phyloP scores from a whole-genome alignment of 2,329 filamentous ascomycete species.

The Basipetospora chlamydospora region DNA sequence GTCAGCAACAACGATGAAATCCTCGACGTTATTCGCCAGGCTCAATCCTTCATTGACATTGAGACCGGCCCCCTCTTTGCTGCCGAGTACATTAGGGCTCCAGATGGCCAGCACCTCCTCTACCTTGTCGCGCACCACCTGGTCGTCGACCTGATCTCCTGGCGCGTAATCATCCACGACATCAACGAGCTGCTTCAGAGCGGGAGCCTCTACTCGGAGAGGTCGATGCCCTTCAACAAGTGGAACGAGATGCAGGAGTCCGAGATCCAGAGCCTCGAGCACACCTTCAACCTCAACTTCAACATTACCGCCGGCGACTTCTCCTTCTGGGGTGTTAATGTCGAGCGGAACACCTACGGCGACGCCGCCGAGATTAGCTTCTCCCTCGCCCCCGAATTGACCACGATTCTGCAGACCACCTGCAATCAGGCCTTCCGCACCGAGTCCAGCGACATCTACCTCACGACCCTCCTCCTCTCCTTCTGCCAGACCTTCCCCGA shows the following conservation, averaged over 20 bases:
- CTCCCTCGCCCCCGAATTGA: slow-evolving; percentile 25
- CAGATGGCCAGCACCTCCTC: slow-evolving; percentile 29
- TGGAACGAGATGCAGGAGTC: slow-evolving; percentile 33
- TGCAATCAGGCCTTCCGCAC: slow-evolving; percentile 33
- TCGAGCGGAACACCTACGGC: slow-evolving; percentile 28
- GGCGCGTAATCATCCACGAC: slow-evolving; percentile 34
- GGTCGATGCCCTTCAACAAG: slow-evolving; percentile 30
- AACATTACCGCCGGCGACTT: slow-evolving; percentile 23
- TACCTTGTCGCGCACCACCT: slow-evolving; percentile 37
- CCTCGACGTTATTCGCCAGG: slow-evolving; percentile 21
- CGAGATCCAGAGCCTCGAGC: slow-evolving; percentile 17
- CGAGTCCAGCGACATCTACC: slow-evolving; percentile 36
- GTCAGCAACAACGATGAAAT: slow-evolving; percentile 27
- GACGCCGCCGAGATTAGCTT: slow-evolving; percentile 28
- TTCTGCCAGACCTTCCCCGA: slow-evolving; percentile 42
- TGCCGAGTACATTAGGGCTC: slow-evolving; percentile 30
- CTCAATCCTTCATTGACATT: slow-evolving; percentile 31
- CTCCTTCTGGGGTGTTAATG: slow-evolving; percentile 32
- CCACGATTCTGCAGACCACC: slow-evolving; percentile 24
- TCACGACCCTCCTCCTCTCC: slow-evolving; percentile 38
- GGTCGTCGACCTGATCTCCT: slow-evolving; percentile 34
- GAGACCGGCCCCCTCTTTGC: slow-evolving; percentile 35
- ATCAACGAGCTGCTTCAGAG: slow-evolving; percentile 32
- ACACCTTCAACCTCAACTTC: slow-evolving; percentile 21
- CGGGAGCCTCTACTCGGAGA: slow-evolving; percentile 27